Percentiles rank a stretch among this genome's conserved stretches.
Conservation (phyloP, 495 filamentous ascomycete species). For the Tuber microsphaerosporum region DNA sequence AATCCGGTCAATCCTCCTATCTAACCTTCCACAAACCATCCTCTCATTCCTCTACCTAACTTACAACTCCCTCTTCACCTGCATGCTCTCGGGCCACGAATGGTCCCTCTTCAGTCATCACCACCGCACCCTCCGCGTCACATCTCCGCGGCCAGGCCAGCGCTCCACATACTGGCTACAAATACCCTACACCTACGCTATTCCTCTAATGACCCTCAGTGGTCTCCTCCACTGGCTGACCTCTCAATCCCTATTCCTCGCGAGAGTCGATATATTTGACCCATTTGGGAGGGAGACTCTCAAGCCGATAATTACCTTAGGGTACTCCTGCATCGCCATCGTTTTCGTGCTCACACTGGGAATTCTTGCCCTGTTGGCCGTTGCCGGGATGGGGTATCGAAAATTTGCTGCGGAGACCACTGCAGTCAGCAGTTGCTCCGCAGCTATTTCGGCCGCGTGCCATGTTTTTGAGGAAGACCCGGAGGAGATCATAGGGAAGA, state of each 20-base stretch:
- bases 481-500: not conserved
- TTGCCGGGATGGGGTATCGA: constrained; percentile 1
- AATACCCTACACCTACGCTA: constrained; percentile 38
- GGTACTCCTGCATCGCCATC: constrained; percentile 17
- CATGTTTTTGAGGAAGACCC: not conserved
- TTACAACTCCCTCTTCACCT: too few species aligned
- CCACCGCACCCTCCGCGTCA: too few species aligned
- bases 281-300: constrained; percentile 6
- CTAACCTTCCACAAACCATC: too few species aligned
- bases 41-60: too few species aligned
- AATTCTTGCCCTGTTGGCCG: constrained; percentile 2
- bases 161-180: constrained; percentile 45
- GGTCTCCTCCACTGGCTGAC: constrained; percentile 7
- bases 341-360: constrained; percentile 1
- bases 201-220: too few species aligned
- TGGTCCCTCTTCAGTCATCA: too few species aligned
- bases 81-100: too few species aligned
- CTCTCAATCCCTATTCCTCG: constrained; percentile 45
- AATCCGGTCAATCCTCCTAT: too few species aligned
- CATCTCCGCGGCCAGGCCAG: constrained; percentile 41
- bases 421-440: constrained; percentile 7
- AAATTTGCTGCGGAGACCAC: constrained; percentile 2
- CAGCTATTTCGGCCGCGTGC: constrained; percentile 17
- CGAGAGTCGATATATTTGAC: constrained; percentile 27
- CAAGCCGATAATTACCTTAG: not conserved